These are phyloP conservation scores for Venturia effusa DNA, from an alignment of 2,329 filamentous ascomycete genomes.

Conservation along the genomic window DNA sequence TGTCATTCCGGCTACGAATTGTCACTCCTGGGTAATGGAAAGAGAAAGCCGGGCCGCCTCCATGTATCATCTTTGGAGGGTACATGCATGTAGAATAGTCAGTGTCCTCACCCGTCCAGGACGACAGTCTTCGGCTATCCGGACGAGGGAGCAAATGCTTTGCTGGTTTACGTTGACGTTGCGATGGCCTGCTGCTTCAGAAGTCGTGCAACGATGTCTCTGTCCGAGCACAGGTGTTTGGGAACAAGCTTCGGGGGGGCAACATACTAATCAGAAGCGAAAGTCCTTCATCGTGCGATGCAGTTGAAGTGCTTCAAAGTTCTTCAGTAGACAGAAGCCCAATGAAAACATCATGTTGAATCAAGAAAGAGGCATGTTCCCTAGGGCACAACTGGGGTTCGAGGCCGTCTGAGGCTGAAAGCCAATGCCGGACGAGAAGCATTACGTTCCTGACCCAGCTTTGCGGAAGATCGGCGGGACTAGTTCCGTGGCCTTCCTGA, in stretches of 20 bases:
- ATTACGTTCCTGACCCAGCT: background rate
- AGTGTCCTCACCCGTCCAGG: background rate
- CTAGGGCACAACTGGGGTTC: background rate
- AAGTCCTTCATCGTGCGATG: background rate
- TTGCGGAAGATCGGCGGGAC: background rate
- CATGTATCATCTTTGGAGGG: background rate
- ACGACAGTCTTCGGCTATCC: background rate
- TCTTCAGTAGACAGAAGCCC: background rate
- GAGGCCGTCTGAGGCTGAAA: background rate
- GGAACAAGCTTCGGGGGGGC: background rate
- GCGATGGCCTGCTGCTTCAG: background rate
- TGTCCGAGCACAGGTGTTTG: background rate
- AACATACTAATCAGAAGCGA: background rate
- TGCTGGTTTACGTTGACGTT: background rate
- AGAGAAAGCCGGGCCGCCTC: background rate
- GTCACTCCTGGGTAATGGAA: background rate
- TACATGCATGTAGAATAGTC: background rate
- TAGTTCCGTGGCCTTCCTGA: background rate
- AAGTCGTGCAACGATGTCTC: background rate
- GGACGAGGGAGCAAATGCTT: background rate
- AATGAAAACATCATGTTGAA: background rate
- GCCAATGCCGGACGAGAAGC: background rate
- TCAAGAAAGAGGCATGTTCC: background rate
- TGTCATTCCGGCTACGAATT: background rate
- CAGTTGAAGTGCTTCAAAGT: background rate